phyloP scores from a whole-genome alignment of 139 green algal species.

The Pedinophyceae sp. region DNA sequence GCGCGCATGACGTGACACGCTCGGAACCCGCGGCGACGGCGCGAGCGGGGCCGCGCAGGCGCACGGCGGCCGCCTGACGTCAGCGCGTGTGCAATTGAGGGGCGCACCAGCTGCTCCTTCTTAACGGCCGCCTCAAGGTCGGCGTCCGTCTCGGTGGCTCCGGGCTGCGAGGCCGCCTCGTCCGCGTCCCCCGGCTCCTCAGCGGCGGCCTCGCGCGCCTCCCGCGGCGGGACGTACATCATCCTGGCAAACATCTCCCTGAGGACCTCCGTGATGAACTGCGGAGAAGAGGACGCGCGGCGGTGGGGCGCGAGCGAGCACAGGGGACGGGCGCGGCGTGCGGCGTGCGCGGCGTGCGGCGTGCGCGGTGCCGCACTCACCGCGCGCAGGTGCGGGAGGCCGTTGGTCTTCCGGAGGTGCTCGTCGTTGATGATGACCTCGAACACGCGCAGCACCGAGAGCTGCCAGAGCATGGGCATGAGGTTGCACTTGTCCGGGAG shows the following conservation, averaged over 20 bases:
- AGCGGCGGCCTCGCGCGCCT: not conserved
- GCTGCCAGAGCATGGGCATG: constrained; percentile 65
- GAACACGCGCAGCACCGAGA: constrained; percentile 56
- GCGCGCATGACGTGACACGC: too few species aligned
- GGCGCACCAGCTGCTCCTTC: constrained; percentile 5
- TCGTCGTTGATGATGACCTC: constrained; percentile 40
- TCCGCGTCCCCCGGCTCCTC: not conserved
- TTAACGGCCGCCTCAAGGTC: constrained; percentile 3
- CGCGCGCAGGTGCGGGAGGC: constrained; percentile 5
- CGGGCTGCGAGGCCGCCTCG: not conserved
- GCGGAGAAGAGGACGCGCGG: constrained; percentile 6
- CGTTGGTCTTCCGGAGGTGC: constrained; percentile 13
- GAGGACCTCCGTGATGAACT: constrained; percentile 24
- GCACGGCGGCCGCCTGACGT: too few species aligned
- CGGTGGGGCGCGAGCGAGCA: too few species aligned
- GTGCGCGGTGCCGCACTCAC: too few species aligned
- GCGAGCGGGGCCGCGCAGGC: too few species aligned
- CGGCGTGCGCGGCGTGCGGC: too few species aligned
- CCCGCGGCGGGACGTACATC: constrained; percentile 9
- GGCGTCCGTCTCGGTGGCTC: not conserved
- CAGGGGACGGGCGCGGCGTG: too few species aligned
- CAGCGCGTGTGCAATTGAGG: too few species aligned
- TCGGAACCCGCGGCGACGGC: too few species aligned
- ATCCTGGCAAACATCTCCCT: constrained; percentile 36
- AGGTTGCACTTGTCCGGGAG: constrained; percentile 32